Evolutionary conservation across 306 rosid genomes (phyloP).

Genomic region (Rosa persica): DNA sequence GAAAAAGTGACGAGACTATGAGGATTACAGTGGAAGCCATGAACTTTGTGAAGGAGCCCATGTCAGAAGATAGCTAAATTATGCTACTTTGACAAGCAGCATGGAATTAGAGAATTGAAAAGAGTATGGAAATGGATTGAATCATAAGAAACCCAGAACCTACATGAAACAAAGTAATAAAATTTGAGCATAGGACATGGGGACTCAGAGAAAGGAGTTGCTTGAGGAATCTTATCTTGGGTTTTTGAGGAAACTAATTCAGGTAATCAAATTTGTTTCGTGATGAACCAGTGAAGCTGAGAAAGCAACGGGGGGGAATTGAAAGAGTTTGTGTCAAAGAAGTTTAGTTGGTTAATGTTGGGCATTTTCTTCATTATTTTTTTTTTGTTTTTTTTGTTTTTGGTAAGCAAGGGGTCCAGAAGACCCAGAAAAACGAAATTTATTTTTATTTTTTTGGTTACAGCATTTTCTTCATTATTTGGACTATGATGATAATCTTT

Average conservation of each 20-base stretch:
- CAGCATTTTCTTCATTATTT: too few species aligned
- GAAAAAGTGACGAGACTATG: neutral
- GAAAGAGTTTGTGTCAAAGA: too few species aligned
- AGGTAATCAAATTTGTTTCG: neutral
- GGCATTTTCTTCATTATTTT: too few species aligned
- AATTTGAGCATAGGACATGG: neutral
- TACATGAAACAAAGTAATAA: neutral
- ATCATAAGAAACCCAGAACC: constrained; percentile 9
- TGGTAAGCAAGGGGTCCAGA: too few species aligned
- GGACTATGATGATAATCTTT: too few species aligned
- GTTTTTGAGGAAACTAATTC: neutral
- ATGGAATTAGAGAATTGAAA: neutral
- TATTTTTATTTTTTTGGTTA: too few species aligned
- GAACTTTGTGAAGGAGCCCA: neutral
- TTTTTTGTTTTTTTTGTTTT: too few species aligned
- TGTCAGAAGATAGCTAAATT: constrained; percentile 24
- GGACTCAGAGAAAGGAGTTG: neutral
- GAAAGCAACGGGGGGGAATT: constrained; percentile 16
- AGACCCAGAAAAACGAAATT: too few species aligned
- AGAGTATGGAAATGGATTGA: neutral
- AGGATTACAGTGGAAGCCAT: neutral
- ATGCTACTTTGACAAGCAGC: constrained; percentile 7
- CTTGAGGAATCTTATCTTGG: neutral
- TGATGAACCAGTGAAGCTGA: neutral
- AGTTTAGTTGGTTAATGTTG: too few species aligned